Evolutionary conservation across 371 early-diverging fungal species (phyloP).

Genomic region (Circinella minor): DNA sequence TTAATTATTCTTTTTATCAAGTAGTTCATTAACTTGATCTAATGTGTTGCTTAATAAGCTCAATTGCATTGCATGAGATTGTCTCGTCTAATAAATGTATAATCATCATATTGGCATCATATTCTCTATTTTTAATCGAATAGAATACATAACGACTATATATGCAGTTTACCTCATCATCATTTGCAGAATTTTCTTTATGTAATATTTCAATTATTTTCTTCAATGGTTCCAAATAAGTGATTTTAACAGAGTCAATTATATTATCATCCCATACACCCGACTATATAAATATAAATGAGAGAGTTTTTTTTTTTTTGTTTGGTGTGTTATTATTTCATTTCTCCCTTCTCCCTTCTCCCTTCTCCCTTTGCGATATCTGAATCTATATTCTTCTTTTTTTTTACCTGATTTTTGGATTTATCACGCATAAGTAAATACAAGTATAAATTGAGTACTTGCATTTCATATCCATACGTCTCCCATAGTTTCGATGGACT

Average conservation of each 20-base stretch:
- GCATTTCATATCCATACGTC: slow-evolving; percentile 36
- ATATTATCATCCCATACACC: slow-evolving; percentile 11
- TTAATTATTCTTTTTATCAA: background rate
- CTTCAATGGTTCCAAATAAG: slow-evolving; percentile 2
- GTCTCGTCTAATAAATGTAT: background rate
- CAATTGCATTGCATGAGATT: background rate
- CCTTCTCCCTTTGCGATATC: too few species aligned
- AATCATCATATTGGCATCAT: too few species aligned
- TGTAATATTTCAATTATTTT: background rate
- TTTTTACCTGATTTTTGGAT: slow-evolving; percentile 22
- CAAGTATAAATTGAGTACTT: slow-evolving; percentile 44
- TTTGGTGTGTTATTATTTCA: too few species aligned
- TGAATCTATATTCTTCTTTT: background rate
- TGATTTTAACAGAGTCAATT: background rate
- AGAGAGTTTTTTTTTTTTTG: too few species aligned
- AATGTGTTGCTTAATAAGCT: background rate
- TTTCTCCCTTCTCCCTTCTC: too few species aligned
- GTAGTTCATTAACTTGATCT: slow-evolving; percentile 7
- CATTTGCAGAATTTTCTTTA: background rate
- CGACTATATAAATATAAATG: background rate
- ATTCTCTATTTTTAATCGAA: too few species aligned
- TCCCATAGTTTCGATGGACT: slow-evolving; percentile 17
- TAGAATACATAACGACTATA: too few species aligned
- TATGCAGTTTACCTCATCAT: background rate
- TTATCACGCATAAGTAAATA: slow-evolving; percentile 44